phyloP scores from a whole-genome alignment of 2,329 filamentous ascomycete species.

The Tolypocladium paradoxum region DNA sequence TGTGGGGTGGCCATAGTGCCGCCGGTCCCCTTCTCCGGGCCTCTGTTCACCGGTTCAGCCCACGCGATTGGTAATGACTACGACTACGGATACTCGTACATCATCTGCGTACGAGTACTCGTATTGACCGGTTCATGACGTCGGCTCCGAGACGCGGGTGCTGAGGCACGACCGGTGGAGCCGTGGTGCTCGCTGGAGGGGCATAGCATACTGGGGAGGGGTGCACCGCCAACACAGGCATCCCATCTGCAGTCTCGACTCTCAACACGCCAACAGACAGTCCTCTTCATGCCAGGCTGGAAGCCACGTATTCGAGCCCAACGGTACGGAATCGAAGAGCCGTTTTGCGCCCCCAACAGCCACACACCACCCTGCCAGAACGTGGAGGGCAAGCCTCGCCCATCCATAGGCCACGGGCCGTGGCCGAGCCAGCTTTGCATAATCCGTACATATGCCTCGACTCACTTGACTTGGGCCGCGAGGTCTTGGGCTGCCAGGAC shows the following conservation, averaged over 20 bases:
- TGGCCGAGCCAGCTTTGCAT: conserved; percentile 5
- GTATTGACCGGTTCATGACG: conserved; percentile 1
- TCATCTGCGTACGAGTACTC: too few species aligned
- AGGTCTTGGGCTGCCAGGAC: background rate
- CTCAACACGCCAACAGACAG: background rate
- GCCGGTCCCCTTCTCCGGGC: background rate
- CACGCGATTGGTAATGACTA: background rate
- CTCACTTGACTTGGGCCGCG: conserved; percentile 18
- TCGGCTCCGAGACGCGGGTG: background rate
- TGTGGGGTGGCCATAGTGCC: background rate
- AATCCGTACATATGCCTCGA: conserved; percentile 16
- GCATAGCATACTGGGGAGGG: background rate
- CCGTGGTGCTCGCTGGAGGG: background rate
- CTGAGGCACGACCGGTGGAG: background rate
- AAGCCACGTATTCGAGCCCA: background rate
- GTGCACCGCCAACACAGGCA: background rate
- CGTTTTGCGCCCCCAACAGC: background rate
- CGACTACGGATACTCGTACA: too few species aligned
- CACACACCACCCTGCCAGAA: background rate
- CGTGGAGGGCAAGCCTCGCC: conserved; percentile 2
- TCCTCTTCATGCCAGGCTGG: background rate
- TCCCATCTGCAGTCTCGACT: background rate
- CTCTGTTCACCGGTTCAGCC: background rate
- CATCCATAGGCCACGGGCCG: conserved; percentile 8
- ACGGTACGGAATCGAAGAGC: background rate